Evolutionary conservation across 1,139 yeast genomes (phyloP), one percentile per base, ranked within the genome.

Genomic region (Zygoascus sp.): DNA sequence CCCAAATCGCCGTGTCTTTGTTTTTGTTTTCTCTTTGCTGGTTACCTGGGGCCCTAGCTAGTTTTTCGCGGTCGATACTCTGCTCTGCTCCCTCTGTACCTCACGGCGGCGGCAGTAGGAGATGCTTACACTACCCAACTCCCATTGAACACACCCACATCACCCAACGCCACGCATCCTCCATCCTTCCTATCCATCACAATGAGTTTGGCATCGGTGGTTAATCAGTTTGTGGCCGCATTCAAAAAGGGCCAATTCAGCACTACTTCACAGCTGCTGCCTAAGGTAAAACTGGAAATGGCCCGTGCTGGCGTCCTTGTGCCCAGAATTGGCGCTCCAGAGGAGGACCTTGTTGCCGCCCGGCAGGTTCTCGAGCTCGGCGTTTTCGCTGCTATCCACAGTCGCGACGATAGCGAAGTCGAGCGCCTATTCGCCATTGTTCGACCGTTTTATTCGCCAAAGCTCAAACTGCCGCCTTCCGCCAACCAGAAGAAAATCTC

Each of bases 361-460:
- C 81, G 94, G 59, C 78, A 84, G 45, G 83, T 90, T 45, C 72
- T 92, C 46, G 97, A 90, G 65, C 80, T 89, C 52, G 97, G 96
- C 11, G 94, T 95, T 0, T 72, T 90, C 52, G 76, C 86, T 13
- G 76, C 89, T 43, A 79, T 92, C 53, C 80, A 83, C 56, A 66
- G 77, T 41, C 70, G 77, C 44, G 75, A 85, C 55, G 80, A 84
- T 60, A 75, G 69, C 23, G 76, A 77, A 28, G 87, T 89, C 61
- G 83, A 83, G 56, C 83, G 82, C 57, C 80, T 78, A 63, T 77
- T 86, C 50, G 78, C 83, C 21, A 94, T 87, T 64, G 75, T 90
- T 61, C 77, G 82, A 53, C 85, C 88, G 21, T 90, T 87, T 65
- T 90, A 89, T 62, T 63, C 68, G 42, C 58, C 67, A 48, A 62